These are phyloP conservation scores for Hypholoma sublateritium DNA, from an alignment of 768 basidiomycete species.

Conservation along the genomic window DNA sequence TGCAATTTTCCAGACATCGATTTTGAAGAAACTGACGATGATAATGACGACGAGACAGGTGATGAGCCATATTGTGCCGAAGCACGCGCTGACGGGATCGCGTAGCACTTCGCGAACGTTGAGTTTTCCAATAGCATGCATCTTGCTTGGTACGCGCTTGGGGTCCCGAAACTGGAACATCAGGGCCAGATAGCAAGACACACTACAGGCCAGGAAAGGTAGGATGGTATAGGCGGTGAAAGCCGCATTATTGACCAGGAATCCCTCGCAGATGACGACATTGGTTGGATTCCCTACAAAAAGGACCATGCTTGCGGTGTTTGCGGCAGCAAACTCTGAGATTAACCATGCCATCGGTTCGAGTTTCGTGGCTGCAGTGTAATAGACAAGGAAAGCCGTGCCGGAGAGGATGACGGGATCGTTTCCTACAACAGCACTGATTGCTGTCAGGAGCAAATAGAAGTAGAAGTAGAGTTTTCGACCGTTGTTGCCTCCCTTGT, in stretches of 20 bases:
- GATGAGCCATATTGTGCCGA: slow-evolving; percentile 68
- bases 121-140: slow-evolving; percentile 36
- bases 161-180: slow-evolving; percentile 56
- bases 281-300: slow-evolving; percentile 95
- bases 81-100: slow-evolving; percentile 72
- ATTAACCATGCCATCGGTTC: slow-evolving; percentile 68
- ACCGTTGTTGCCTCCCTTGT: slow-evolving; percentile 74
- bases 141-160: slow-evolving; percentile 51
- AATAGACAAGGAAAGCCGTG: slow-evolving; percentile 88
- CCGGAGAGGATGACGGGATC: slow-evolving; percentile 93
- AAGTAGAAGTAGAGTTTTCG: slow-evolving; percentile 75
- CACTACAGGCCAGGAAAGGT: slow-evolving; percentile 68
- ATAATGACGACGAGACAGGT: slow-evolving; percentile 73
- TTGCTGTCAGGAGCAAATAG: slow-evolving; percentile 76
- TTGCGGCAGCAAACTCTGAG: slow-evolving; percentile 76
- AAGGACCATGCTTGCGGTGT: slow-evolving; percentile 71
- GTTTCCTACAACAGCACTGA: slow-evolving; percentile 85
- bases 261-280: slow-evolving; percentile 88
- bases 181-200: slow-evolving; percentile 63
- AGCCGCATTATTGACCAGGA: slow-evolving; percentile 70
- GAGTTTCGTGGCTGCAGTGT: slow-evolving; percentile 65
- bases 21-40: slow-evolving; percentile 69
- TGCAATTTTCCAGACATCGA: slow-evolving; percentile 84
- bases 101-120: slow-evolving; percentile 62
- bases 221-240: slow-evolving; percentile 85